Percentiles rank a stretch among this genome's conserved stretches.
Conservation (phyloP, 257 asterid genomes). For the Parsonsia alboflavescens region DNA sequence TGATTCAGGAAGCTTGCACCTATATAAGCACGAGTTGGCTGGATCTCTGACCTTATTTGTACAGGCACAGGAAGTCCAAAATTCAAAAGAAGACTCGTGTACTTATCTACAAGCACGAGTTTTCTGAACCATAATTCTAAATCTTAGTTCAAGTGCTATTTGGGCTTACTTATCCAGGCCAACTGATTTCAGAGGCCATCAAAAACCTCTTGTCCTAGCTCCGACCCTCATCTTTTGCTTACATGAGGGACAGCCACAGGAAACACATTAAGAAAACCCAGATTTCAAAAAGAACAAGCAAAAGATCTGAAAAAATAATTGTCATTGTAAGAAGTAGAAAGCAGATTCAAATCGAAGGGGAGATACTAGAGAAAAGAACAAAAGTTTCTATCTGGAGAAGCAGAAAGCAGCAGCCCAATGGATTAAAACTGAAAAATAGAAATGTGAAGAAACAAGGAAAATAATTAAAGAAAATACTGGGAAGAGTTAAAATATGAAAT, state of each 20-base stretch:
- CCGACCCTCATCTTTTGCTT: background rate
- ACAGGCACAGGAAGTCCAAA: background rate
- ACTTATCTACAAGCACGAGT: conserved; percentile 13
- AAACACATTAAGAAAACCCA: background rate
- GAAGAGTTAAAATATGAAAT: background rate
- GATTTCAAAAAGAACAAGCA: background rate
- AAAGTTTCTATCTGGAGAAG: background rate
- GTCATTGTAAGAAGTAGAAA: background rate
- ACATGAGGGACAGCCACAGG: background rate
- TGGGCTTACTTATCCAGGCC: background rate
- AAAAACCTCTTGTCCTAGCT: background rate
- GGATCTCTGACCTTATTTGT: background rate
- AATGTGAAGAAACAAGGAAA: background rate
- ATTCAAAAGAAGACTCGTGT: background rate
- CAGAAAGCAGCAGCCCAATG: background rate
- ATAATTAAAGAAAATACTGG: background rate
- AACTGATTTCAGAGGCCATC: background rate
- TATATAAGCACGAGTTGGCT: conserved; percentile 10
- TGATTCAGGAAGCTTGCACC: conserved; percentile 12
- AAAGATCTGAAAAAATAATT: background rate
- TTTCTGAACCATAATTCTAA: conserved; percentile 6
- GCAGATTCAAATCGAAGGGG: background rate
- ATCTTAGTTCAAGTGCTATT: background rate
- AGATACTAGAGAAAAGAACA: background rate
- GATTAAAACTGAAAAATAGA: background rate